Evolutionary conservation across 192 early-diverging fungal species (phyloP).

Genomic region (Haplosporangium gracile): DNA sequence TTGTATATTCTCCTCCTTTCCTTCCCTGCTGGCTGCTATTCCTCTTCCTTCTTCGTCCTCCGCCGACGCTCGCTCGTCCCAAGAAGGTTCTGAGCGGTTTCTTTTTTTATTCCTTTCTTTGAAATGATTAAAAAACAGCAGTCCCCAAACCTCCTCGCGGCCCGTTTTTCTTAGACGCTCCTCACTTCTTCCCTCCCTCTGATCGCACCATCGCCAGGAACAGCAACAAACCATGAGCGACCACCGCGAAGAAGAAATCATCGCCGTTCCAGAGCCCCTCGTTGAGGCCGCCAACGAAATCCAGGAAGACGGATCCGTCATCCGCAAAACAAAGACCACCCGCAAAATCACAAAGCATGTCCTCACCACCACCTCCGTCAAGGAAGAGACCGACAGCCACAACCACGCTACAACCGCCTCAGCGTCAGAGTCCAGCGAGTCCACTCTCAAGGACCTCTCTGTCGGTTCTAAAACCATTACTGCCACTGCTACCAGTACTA

Average conservation of each 20-base stretch:
- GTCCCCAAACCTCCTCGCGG: not conserved
- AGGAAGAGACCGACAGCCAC: conserved; percentile 1
- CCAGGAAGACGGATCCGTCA: conserved; percentile 31
- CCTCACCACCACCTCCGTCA: conserved; percentile 25
- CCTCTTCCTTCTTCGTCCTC: no score
- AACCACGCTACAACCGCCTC: not conserved
- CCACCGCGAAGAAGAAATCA: conserved; percentile 26
- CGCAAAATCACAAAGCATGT: conserved; percentile 41
- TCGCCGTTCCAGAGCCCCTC: conserved; percentile 24
- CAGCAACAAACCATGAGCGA: conserved; percentile 22
- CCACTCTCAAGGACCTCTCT: not conserved
- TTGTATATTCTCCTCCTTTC: no score
- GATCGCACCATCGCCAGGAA: conserved; percentile 1
- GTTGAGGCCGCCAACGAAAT: conserved; percentile 38
- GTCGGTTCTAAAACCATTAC: not conserved
- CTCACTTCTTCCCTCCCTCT: not conserved
- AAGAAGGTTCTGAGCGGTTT: no score
- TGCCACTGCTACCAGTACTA: not conserved
- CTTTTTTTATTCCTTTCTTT: no score
- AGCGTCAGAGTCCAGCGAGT: not conserved
- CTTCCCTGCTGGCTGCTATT: no score
- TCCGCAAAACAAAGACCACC: conserved; percentile 44
- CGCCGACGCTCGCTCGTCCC: no score
- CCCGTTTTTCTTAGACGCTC: not conserved
- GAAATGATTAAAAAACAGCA: not conserved